Conservation (phyloP, 805 yeast species). For the Candida michaelii region DNA sequence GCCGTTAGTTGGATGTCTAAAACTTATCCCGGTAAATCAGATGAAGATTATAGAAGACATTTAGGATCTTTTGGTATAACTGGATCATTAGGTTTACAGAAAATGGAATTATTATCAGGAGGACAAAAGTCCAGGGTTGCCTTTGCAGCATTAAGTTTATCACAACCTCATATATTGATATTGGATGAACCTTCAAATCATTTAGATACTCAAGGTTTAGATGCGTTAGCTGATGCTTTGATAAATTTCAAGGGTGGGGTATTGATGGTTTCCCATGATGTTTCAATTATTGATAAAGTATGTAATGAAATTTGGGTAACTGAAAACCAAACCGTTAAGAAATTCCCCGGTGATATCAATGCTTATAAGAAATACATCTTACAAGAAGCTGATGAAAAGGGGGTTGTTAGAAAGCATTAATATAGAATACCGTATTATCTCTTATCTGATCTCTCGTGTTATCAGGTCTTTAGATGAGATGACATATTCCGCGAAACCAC, state of each 20-base stretch:
- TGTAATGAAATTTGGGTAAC: constrained; percentile 96
- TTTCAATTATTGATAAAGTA: constrained; percentile 80
- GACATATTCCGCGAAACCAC: too few species aligned
- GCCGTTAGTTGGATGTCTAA: constrained; percentile 95
- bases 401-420: constrained; percentile 87
- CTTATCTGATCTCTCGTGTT: background rate
- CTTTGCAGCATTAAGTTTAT: constrained; percentile 89
- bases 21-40: constrained; percentile 88
- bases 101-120: constrained; percentile 87
- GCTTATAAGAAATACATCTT: constrained; percentile 90
- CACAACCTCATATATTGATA: constrained; percentile 86
- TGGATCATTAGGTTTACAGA: constrained; percentile 89
- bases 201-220: constrained; percentile 96
- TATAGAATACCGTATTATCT: background rate
- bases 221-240: constrained; percentile 90
- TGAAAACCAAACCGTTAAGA: constrained; percentile 77
- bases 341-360: constrained; percentile 78
- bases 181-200: constrained; percentile 98
- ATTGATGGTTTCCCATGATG: constrained; percentile 97
- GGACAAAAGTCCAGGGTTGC: constrained; percentile 99
- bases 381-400: constrained; percentile 71
- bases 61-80: constrained; percentile 97
- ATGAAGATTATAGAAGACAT: constrained; percentile 95
- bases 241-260: constrained; percentile 91
- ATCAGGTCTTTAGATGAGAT: too few species aligned